These are phyloP conservation scores for Naganishia albida DNA, from an alignment of 1,284 basidiomycete species.

Conservation along the genomic window DNA sequence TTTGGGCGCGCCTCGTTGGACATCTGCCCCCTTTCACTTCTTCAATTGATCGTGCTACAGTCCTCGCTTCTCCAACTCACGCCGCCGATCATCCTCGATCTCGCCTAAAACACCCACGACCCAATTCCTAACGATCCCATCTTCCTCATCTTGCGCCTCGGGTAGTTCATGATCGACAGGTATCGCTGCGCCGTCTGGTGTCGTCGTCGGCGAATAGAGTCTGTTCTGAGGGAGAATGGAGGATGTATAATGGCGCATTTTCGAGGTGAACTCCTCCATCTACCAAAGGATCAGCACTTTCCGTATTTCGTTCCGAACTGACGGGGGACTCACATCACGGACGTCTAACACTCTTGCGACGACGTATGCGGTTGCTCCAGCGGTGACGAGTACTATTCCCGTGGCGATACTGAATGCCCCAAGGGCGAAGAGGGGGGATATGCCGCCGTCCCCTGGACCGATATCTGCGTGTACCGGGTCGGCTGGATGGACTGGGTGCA, in stretches of 20 bases:
- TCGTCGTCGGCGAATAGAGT: neutral
- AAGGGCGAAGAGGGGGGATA: constrained; percentile 30
- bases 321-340: constrained; percentile 18
- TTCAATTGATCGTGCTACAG: neutral
- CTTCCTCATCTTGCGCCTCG: constrained; percentile 3
- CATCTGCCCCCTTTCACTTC: too few relatives aligned
- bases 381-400: constrained; percentile 9
- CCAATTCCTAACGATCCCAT: constrained; percentile 6
- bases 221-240: neutral
- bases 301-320: neutral
- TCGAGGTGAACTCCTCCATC: constrained; percentile 31
- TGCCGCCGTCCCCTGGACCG: neutral
- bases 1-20: too few relatives aligned
- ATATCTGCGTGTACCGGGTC: neutral
- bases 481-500: neutral
- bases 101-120: constrained; percentile 10
- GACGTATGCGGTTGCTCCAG: constrained; percentile 5
- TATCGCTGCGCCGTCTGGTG: neutral
- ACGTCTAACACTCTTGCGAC: constrained; percentile 21
- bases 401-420: constrained; percentile 32
- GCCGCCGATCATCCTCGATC: constrained; percentile 12
- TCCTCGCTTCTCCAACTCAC: neutral
- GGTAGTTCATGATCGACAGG: neutral
- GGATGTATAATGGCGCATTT: constrained; percentile 19
- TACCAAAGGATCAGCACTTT: constrained; percentile 5